These are phyloP conservation scores for Zygosaccharomyces lentus DNA, from an alignment of 805 yeast genomes.

Conservation along the genomic window DNA sequence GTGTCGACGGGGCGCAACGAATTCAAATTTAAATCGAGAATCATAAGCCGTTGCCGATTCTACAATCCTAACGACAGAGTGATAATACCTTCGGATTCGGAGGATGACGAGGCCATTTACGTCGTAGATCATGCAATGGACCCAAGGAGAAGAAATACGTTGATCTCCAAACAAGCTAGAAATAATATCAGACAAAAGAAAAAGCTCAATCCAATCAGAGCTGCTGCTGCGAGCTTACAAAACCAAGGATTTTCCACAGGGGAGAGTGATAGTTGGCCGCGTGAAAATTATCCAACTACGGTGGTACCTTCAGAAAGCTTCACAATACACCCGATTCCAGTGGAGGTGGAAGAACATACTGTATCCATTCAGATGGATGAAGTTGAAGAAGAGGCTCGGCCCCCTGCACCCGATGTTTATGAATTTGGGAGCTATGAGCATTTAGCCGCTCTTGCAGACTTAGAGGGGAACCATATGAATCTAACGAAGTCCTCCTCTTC, in stretches of 20 bases:
- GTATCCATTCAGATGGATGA: neutral
- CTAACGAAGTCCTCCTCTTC: neutral
- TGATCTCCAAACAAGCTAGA: constrained; percentile 20
- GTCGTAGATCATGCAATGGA: constrained; percentile 17
- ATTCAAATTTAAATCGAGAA: constrained; percentile 30
- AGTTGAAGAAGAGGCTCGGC: neutral
- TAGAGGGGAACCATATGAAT: neutral
- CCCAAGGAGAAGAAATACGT: constrained; percentile 24
- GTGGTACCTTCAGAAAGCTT: neutral
- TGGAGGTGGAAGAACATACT: neutral
- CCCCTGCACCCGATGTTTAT: neutral
- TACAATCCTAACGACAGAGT: constrained; percentile 13
- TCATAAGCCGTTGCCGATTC: constrained; percentile 20
- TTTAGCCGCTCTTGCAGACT: constrained; percentile 3
- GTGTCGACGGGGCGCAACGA: constrained; percentile 4
- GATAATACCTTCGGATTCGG: constrained; percentile 1
- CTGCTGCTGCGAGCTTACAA: constrained; percentile 1
- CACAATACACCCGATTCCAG: neutral
- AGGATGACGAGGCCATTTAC: constrained; percentile 10
- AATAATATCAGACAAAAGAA: constrained; percentile 8
- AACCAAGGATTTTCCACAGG: neutral
- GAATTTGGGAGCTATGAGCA: constrained; percentile 3
- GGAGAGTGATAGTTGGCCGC: neutral
- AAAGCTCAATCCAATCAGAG: neutral
- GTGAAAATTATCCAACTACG: neutral